These are phyloP conservation scores for Emergomyces africanus DNA, from an alignment of 2,329 filamentous ascomycete genomes.

Conservation along the genomic window DNA sequence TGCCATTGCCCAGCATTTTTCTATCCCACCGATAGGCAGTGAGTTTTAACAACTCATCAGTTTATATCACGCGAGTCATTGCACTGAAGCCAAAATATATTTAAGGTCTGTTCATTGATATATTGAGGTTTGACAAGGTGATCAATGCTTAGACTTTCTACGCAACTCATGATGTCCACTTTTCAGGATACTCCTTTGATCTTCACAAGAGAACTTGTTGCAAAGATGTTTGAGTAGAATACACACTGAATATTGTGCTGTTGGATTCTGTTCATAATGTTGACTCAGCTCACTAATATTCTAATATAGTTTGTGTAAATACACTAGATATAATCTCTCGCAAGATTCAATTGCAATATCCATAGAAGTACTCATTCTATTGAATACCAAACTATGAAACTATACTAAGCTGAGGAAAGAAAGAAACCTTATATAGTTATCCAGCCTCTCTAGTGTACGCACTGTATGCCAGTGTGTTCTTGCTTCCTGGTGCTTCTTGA, in stretches of 20 bases:
- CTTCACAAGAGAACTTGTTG: background rate
- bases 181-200: background rate
- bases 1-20: background rate
- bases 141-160: slow-evolving; percentile 5
- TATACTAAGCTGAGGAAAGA: background rate
- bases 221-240: slow-evolving; percentile 5
- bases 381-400: background rate
- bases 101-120: slow-evolving; percentile 5
- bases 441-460: background rate
- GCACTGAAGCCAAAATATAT: slow-evolving; percentile 5
- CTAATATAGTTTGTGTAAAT: background rate
- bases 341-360: background rate
- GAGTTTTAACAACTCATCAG: slow-evolving; percentile 6
- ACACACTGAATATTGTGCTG: slow-evolving; percentile 5
- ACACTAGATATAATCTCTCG: background rate
- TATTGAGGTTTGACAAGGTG: slow-evolving; percentile 5
- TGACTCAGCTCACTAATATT: background rate
- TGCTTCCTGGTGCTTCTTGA: background rate
- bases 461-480: background rate
- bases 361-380: background rate
- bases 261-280: slow-evolving; percentile 1
- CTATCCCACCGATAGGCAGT: slow-evolving; percentile 5
- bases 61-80: slow-evolving; percentile 3
- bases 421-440: background rate
- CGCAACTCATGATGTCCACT: slow-evolving; percentile 1